Evolutionary conservation across 768 basidiomycete genomes (phyloP).

Genomic region (Tricholomella constricta): DNA sequence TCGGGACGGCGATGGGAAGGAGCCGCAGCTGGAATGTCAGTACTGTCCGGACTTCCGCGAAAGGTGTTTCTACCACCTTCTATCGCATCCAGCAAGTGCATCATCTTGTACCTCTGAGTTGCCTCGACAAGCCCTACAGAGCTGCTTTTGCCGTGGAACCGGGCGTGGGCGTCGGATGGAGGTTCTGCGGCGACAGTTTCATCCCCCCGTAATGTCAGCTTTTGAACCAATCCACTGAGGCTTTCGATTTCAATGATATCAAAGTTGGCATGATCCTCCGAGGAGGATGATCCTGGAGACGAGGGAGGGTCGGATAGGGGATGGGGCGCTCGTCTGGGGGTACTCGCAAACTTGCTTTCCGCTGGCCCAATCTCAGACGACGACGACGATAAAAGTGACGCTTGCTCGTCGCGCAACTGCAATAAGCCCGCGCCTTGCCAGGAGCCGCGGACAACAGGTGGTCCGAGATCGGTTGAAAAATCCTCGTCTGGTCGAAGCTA

Average conservation of each 20-base stretch:
- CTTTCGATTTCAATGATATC: constrained; percentile 37
- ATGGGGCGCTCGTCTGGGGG: constrained; percentile 28
- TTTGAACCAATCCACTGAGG: constrained; percentile 35
- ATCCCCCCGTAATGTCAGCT: constrained; percentile 37
- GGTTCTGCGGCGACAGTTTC: constrained; percentile 11
- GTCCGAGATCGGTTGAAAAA: constrained; percentile 64
- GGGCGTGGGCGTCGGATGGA: constrained; percentile 39
- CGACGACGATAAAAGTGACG: neutral
- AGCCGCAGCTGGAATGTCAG: constrained; percentile 1
- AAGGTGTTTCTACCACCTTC: constrained; percentile 11
- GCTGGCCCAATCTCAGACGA: neutral
- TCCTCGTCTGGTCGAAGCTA: constrained; percentile 66
- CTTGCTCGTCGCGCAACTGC: neutral
- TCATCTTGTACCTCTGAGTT: constrained; percentile 53
- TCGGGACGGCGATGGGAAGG: constrained; percentile 38
- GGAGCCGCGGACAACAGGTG: constrained; percentile 60
- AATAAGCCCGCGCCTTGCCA: constrained; percentile 46
- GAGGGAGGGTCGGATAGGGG: constrained; percentile 23
- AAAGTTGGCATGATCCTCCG: constrained; percentile 29
- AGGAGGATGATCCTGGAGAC: constrained; percentile 21
- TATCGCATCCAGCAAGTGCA: constrained; percentile 44
- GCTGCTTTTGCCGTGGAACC: constrained; percentile 69
- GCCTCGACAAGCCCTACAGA: constrained; percentile 54
- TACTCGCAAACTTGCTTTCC: neutral
- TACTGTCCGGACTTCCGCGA: constrained; percentile 18